Evolutionary conservation across 345 rosid species (phyloP), one percentile per base, ranked within the genome.

Genomic region (Ceriops decandra): DNA sequence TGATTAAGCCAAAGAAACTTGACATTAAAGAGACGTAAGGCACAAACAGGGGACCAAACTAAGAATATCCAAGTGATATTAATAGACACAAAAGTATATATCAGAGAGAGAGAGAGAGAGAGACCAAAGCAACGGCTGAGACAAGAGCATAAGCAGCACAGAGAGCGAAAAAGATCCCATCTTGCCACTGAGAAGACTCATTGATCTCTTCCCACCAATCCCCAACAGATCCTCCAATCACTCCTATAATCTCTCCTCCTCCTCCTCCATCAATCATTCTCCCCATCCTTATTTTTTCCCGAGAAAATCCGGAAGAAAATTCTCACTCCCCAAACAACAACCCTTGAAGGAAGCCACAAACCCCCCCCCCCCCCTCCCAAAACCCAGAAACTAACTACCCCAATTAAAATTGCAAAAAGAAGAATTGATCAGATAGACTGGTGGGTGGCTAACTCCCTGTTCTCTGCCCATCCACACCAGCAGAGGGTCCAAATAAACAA

Each of bases 91-190:
- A 15, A 24, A 24, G 30, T 26, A 56, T 24, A 56, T 8, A 56
- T 56, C 17, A 28, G 22, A 27, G 31, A 38, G n/a, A n/a, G 26
- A 7, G 31, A 56, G 26, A 54, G 59, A 56, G 17, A 56, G 31
- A 24, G 74, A 91, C 98, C 77, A 92, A 82, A 84, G 98, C 96
- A 52, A 92, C 81, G 49, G 80, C 59, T 52, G 99, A 95, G 57
- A 95, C 99, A 35, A 95, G 88, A 47, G 96, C 93, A 71, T 91
- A 95, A 78, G 95, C 86, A 35, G 85, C 99, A 67, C 93, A 92
- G 26, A 95, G 98, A 71, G 93, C 60, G 79, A 82, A 95, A 72
- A 86, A 95, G 76, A 95, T 84, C 79, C 96, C 97, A 73, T 95
- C 93, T 71, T 95, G 99, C 98, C 98, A 95, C 57, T 67, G 81